A percentile compares a stretch with the other conserved stretches of the same genome.
Evolutionary conservation across 192 early-diverging fungal species (phyloP).

Genomic region (Coemansia sp.): DNA sequence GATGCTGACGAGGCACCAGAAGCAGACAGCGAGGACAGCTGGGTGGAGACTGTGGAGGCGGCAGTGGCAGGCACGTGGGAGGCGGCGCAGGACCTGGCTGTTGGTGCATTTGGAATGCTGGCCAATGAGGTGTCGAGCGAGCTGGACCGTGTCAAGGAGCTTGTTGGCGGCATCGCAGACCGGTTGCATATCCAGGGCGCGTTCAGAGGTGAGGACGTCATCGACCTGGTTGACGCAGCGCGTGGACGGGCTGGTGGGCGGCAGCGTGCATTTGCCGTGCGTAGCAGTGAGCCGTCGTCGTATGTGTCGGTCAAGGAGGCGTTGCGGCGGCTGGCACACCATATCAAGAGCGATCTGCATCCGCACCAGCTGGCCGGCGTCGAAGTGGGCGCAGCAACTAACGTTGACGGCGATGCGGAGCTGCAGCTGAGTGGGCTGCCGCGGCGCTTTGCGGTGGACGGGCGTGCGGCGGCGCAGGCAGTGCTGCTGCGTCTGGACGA

Average conservation of each 20-base stretch:
- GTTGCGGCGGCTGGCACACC: conserved; percentile 59
- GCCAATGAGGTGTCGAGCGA: conserved; percentile 21
- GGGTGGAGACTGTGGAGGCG: conserved; percentile 21
- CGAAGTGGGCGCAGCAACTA: conserved; percentile 20
- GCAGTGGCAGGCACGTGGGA: conserved; percentile 40
- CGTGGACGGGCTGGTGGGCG: background rate
- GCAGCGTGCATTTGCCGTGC: conserved; percentile 14
- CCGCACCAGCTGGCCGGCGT: conserved; percentile 37
- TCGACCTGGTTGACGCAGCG: conserved; percentile 18
- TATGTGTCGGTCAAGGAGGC: conserved; percentile 65
- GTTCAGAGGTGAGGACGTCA: conserved; percentile 8
- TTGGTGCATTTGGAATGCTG: conserved; percentile 28
- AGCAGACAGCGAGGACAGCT: conserved; percentile 6
- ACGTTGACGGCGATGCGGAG: conserved; percentile 41
- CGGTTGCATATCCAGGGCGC: conserved; percentile 33
- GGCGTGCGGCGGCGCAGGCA: conserved; percentile 30
- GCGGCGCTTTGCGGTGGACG: conserved; percentile 26
- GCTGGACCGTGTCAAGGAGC: conserved; percentile 26
- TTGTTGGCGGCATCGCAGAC: conserved; percentile 18
- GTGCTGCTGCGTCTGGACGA: conserved; percentile 36
- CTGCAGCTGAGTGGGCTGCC: conserved; percentile 30
- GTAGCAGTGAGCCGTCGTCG: conserved; percentile 18
- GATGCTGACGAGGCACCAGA: background rate
- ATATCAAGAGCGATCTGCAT: conserved; percentile 60
- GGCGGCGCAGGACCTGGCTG: conserved; percentile 29